These are phyloP conservation scores for Meripilus lineatus DNA, from an alignment of 1,284 basidiomycete species.

Conservation along the genomic window DNA sequence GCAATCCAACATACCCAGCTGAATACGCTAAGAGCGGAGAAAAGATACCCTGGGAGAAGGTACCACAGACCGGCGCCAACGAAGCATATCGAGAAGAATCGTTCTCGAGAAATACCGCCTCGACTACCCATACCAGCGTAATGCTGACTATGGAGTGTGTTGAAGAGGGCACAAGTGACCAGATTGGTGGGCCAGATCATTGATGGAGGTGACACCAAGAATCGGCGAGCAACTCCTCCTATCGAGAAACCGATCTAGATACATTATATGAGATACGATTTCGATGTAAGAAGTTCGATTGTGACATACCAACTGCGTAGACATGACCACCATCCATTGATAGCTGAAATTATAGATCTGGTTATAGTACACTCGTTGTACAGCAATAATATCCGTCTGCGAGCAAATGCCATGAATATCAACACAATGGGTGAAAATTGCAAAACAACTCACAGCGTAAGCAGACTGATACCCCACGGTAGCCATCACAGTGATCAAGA, in stretches of 20 bases:
- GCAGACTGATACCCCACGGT: constrained; percentile 57
- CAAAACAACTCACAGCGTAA: constrained; percentile 39
- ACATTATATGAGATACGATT: background rate
- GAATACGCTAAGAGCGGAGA: constrained; percentile 46
- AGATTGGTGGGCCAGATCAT: constrained; percentile 91
- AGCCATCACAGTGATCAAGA: constrained; percentile 74
- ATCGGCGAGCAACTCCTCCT: constrained; percentile 74
- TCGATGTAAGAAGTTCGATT: background rate
- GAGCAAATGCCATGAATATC: background rate
- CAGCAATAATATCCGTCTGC: constrained; percentile 56
- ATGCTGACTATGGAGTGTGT: constrained; percentile 56
- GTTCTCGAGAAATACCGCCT: constrained; percentile 63
- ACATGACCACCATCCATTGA: constrained; percentile 56
- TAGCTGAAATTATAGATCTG: constrained; percentile 38
- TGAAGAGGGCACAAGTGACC: constrained; percentile 77
- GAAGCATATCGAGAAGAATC: constrained; percentile 69
- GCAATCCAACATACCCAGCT: constrained; percentile 72
- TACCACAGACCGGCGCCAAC: constrained; percentile 55
- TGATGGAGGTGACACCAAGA: constrained; percentile 81
- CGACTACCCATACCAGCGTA: constrained; percentile 57
- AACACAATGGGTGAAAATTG: background rate
- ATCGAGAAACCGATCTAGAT: constrained; percentile 70
- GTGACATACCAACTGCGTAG: constrained; percentile 42
- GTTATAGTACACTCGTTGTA: constrained; percentile 55
- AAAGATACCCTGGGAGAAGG: constrained; percentile 65